These are phyloP conservation scores for Pleodorina starrii DNA, from an alignment of 139 green algal species.

Conservation along the genomic window DNA sequence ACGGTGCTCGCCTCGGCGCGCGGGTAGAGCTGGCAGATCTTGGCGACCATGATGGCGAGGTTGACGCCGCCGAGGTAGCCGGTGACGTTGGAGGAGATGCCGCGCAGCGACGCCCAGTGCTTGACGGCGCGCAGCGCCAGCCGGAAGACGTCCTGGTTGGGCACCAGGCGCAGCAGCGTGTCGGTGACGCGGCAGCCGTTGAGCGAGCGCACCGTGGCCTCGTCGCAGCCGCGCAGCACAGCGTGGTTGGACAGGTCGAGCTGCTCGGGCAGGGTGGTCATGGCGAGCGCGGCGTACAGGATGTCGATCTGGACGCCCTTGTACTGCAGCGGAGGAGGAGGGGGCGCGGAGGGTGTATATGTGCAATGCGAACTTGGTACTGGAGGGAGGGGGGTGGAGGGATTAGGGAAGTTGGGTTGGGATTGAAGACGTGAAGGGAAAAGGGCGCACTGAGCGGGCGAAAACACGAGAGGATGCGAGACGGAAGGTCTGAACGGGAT, in stretches of 20 bases:
- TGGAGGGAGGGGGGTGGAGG: too few species aligned
- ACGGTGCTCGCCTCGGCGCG: conserved; percentile 14
- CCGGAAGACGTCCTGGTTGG: conserved; percentile 50
- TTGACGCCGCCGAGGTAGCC: conserved; percentile 98
- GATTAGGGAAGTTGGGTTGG: too few species aligned
- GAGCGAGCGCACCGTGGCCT: conserved; percentile 86
- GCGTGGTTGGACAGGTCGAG: conserved; percentile 80
- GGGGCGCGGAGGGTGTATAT: too few species aligned
- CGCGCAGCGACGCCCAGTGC: conserved; percentile 90
- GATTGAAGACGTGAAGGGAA: too few species aligned
- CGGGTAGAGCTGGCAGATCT: conserved; percentile 95
- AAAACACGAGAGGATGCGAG: too few species aligned
- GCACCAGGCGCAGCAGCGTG: conserved; percentile 81
- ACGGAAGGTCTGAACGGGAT: too few species aligned
- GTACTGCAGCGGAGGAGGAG: too few species aligned
- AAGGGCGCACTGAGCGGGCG: too few species aligned
- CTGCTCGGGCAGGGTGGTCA: conserved; percentile 76
- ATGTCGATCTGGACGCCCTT: conserved; percentile 94
- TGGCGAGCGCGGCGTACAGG: conserved; percentile 87
- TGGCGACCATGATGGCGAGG: conserved; percentile 95
- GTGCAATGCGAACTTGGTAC: too few species aligned
- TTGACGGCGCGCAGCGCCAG: conserved; percentile 85
- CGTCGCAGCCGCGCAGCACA: conserved; percentile 91
- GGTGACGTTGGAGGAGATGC: conserved; percentile 88
- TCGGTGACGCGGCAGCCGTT: conserved; percentile 95